These are phyloP conservation scores for Xerocomellus amylosporus DNA, from an alignment of 768 basidiomycete species.

Conservation along the genomic window DNA sequence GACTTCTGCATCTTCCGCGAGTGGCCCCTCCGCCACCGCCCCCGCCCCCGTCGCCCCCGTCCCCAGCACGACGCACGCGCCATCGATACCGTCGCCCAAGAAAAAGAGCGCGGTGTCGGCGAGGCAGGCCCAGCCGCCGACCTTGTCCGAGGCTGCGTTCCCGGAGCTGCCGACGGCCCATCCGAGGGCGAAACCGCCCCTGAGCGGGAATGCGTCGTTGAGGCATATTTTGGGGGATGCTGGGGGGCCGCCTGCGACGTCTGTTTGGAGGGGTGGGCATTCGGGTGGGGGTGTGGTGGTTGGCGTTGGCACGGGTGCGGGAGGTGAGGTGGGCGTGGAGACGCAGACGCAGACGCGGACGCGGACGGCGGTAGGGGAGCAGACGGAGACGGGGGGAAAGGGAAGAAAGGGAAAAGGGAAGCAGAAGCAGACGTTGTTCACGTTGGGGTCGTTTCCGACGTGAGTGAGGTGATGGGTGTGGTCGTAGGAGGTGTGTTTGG, in stretches of 20 bases:
- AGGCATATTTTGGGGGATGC: conserved; percentile 50
- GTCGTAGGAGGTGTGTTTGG: no score
- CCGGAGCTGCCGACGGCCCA: conserved; percentile 60
- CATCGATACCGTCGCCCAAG: conserved; percentile 2
- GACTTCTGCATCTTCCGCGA: conserved; percentile 37
- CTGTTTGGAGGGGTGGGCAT: conserved; percentile 30
- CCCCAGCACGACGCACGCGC: background rate
- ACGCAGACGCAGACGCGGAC: background rate
- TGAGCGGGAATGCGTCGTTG: conserved; percentile 65
- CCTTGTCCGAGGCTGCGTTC: conserved; percentile 57
- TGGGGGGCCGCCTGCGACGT: conserved; percentile 18
- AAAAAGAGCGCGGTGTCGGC: conserved; percentile 2
- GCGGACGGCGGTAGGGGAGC: background rate
- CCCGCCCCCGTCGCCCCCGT: no score
- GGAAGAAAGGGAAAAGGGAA: conserved; percentile 80
- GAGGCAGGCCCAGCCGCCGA: conserved; percentile 35
- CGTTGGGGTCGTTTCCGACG: conserved; percentile 48
- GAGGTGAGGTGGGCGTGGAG: background rate
- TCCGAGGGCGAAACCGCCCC: conserved; percentile 41
- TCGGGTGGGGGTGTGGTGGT: background rate
- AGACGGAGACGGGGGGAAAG: conserved; percentile 33
- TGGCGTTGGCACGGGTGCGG: background rate
- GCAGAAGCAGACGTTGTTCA: conserved; percentile 84
- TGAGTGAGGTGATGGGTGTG: conserved; percentile 7
- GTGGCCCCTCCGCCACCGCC: background rate